Conservation (phyloP, 257 asterid genomes). For the Solanum chiquidenum region DNA sequence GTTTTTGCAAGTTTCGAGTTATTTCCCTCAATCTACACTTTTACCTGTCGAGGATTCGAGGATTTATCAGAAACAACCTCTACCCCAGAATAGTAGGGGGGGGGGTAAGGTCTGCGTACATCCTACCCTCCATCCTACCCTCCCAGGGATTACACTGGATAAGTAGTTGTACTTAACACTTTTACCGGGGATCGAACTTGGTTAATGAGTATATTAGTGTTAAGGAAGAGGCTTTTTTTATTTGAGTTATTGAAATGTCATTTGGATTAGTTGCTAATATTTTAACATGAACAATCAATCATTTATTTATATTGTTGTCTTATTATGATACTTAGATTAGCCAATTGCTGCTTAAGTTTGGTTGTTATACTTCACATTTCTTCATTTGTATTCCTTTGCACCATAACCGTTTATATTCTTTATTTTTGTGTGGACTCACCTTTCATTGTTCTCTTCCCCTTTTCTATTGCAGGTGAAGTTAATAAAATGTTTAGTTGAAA, state of each 20-base stretch:
- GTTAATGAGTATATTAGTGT: neutral
- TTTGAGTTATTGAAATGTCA: neutral
- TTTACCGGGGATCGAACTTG: neutral
- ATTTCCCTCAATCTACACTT: neutral
- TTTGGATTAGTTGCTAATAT: neutral
- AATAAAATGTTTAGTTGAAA: slow-evolving; percentile 87
- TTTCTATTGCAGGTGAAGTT: slow-evolving; percentile 54
- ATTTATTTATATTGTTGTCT: neutral
- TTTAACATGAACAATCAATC: neutral
- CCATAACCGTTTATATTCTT: neutral
- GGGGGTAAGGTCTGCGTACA: neutral
- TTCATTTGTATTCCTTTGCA: neutral
- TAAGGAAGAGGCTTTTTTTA: neutral
- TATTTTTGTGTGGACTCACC: neutral
- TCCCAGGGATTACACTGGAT: neutral
- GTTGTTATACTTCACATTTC: neutral
- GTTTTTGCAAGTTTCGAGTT: neutral
- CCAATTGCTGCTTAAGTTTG: neutral
- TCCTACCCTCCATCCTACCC: neutral
- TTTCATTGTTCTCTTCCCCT: neutral
- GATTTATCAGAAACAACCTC: neutral
- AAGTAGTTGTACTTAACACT: neutral
- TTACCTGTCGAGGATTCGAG: neutral
- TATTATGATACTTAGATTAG: neutral
- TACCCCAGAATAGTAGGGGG: neutral